Conservation (phyloP, 768 basidiomycete species). For the Suillus plorans region DNA sequence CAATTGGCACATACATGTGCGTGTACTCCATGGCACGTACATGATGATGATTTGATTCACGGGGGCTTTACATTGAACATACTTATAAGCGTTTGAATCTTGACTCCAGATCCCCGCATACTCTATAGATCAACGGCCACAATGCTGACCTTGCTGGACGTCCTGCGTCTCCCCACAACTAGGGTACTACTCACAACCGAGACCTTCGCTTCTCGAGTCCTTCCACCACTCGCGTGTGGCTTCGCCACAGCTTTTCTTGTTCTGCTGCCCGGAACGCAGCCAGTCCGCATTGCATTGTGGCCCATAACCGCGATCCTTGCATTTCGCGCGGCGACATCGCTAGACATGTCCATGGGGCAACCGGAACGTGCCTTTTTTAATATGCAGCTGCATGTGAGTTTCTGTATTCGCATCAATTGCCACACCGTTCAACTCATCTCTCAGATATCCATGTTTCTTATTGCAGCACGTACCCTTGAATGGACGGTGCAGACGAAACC, state of each 20-base stretch:
- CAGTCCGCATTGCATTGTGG: slow-evolving; percentile 44
- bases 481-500: slow-evolving; percentile 17
- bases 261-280: slow-evolving; percentile 42
- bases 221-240: slow-evolving; percentile 45
- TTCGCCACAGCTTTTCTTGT: slow-evolving; percentile 52
- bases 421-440: not conserved
- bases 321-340: slow-evolving; percentile 34
- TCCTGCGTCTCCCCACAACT: slow-evolving; percentile 10
- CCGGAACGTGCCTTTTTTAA: slow-evolving; percentile 10
- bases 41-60: no score
- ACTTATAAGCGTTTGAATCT: not conserved
- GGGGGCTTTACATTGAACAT: no score
- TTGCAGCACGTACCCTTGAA: slow-evolving; percentile 16
- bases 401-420: no score
- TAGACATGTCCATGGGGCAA: slow-evolving; percentile 9
- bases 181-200: slow-evolving; percentile 30
- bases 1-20: no score
- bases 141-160: not conserved
- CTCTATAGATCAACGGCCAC: not conserved
- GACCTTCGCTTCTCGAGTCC: slow-evolving; percentile 35
- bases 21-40: no score
- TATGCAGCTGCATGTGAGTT: slow-evolving; percentile 13
- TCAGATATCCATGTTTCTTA: slow-evolving; percentile 15
- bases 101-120: not conserved
- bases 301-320: slow-evolving; percentile 43